A percentile compares a stretch with the other conserved stretches of the same genome.
Evolutionary conservation across 1,284 basidiomycete genomes (phyloP).

Genomic region (Polyporus tsugae): DNA sequence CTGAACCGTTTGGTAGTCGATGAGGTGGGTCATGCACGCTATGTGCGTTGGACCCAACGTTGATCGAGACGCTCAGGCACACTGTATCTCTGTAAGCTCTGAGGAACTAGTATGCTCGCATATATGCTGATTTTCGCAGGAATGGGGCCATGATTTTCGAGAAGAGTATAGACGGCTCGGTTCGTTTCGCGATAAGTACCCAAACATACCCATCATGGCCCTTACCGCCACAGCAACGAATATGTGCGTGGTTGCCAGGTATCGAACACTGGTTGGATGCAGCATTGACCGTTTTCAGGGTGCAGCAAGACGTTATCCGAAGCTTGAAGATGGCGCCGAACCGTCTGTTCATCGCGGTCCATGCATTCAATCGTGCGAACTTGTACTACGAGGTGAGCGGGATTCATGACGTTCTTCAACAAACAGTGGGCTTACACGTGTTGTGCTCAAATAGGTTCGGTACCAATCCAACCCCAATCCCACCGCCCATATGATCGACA

Average conservation of each 20-base stretch:
- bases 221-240: conserved; percentile 82
- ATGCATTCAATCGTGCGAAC: conserved; percentile 84
- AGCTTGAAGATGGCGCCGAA: conserved; percentile 68
- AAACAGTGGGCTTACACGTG: background rate
- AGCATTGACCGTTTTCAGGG: conserved; percentile 38
- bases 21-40: conserved; percentile 57
- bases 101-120: conserved; percentile 27
- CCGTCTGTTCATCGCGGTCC: conserved; percentile 68
- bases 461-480: conserved; percentile 63
- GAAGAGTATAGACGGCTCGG: conserved; percentile 78
- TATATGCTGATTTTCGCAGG: conserved; percentile 49
- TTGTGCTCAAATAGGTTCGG: conserved; percentile 55
- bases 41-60: background rate
- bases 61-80: conserved; percentile 57
- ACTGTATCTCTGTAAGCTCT: conserved; percentile 78
- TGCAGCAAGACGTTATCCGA: conserved; percentile 75
- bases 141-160: conserved; percentile 88
- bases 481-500: conserved; percentile 64
- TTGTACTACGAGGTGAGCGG: conserved; percentile 78
- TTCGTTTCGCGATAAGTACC: conserved; percentile 72
- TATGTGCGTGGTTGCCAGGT: conserved; percentile 47
- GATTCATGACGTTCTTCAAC: background rate
- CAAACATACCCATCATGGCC: conserved; percentile 83
- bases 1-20: conserved; percentile 82
- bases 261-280: conserved; percentile 3